phyloP scores from a whole-genome alignment of 176 grass and related monocot species.

The Lolium perenne region DNA sequence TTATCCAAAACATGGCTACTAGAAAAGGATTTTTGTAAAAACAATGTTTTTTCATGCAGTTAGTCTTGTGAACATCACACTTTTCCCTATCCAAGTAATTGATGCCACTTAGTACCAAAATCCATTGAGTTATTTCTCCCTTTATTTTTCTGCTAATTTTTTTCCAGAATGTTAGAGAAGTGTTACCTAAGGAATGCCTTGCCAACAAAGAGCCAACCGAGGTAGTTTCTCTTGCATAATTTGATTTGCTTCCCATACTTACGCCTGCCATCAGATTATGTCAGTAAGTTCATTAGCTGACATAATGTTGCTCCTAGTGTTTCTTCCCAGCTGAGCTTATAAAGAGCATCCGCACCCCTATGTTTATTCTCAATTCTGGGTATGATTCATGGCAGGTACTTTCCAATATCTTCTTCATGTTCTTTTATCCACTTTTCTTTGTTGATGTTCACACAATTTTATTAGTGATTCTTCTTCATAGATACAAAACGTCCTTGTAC shows the following conservation, averaged over 20 bases:
- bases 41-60: background rate
- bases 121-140: background rate
- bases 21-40: conserved; percentile 8
- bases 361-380: conserved; percentile 68
- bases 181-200: conserved; percentile 54
- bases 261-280: background rate
- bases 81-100: background rate
- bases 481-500: conserved; percentile 51
- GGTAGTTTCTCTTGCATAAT: background rate
- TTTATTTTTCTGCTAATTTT: background rate
- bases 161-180: conserved; percentile 56
- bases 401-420: background rate
- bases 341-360: conserved; percentile 55
- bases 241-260: background rate
- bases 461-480: background rate
- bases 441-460: background rate
- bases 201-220: conserved; percentile 43
- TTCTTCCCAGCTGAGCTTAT: conserved; percentile 69
- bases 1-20: background rate
- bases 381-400: conserved; percentile 80
- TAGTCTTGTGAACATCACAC: background rate
- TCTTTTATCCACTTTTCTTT: background rate
- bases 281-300: background rate
- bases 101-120: background rate
- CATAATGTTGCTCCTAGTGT: conserved; percentile 47